Evolutionary conservation across 1,284 basidiomycete species (phyloP).

Genomic region (Fomitopsis palustris): DNA sequence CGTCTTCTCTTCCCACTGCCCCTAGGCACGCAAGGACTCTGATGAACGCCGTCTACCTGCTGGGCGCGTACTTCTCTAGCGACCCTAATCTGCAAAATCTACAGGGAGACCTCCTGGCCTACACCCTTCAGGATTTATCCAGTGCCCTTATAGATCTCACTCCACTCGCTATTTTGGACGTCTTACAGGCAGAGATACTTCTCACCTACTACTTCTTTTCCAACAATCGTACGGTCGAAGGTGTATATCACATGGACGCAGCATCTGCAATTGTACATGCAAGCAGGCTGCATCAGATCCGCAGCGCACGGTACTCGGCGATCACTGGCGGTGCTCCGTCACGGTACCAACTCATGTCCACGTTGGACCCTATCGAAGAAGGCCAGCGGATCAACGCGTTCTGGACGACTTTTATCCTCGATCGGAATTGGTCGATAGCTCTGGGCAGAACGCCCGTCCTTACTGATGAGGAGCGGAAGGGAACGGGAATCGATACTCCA

Average conservation of each 20-base stretch:
- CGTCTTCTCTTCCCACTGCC: slow-evolving; percentile 6
- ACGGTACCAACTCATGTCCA: slow-evolving; percentile 28
- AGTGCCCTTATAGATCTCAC: slow-evolving; percentile 29
- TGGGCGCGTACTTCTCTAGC: slow-evolving; percentile 12
- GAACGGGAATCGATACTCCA: slow-evolving; percentile 23
- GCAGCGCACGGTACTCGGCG: slow-evolving; percentile 16
- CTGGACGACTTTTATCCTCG: slow-evolving; percentile 22
- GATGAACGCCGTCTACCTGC: slow-evolving; percentile 16
- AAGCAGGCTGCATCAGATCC: slow-evolving; percentile 34
- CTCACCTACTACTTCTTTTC: slow-evolving; percentile 42
- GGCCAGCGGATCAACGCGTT: slow-evolving; percentile 23
- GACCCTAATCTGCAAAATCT: slow-evolving; percentile 19
- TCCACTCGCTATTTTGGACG: slow-evolving; percentile 23
- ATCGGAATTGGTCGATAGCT: slow-evolving; percentile 25
- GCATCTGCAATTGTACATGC: slow-evolving; percentile 37
- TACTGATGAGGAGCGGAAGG: slow-evolving; percentile 10
- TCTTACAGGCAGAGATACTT: slow-evolving; percentile 42
- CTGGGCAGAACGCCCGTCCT: slow-evolving; percentile 1
- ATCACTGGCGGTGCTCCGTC: slow-evolving; percentile 5
- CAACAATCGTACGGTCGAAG: slow-evolving; percentile 38
- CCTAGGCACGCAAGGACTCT: not conserved
- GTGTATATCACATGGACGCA: slow-evolving; percentile 35
- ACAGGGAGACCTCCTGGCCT: slow-evolving; percentile 22
- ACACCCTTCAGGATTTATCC: slow-evolving; percentile 22
- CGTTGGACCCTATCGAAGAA: slow-evolving; percentile 3